These are phyloP conservation scores for Pterocarpus macrocarpus DNA, from an alignment of 306 rosid genomes.

Conservation along the genomic window DNA sequence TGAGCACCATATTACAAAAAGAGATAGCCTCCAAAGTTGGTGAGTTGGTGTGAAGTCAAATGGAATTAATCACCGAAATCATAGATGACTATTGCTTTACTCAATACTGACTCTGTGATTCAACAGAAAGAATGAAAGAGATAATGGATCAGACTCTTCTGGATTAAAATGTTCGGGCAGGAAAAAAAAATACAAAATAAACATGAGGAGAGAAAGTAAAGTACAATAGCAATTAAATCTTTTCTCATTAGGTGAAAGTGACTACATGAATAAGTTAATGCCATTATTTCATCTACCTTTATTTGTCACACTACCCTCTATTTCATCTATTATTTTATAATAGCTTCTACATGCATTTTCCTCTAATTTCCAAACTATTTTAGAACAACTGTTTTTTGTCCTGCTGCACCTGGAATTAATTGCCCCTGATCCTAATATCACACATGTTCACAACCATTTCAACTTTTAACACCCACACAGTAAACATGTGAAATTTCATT, in stretches of 20 bases:
- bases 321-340: no score
- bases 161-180: not conserved
- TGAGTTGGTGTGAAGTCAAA: conserved; percentile 36
- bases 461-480: conserved; percentile 31
- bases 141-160: not conserved
- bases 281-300: no score
- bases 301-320: no score
- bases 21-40: conserved; percentile 31
- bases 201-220: no score
- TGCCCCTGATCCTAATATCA: not conserved
- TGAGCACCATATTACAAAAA: not conserved
- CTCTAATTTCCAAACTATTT: no score
- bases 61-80: conserved; percentile 40
- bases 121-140: not conserved
- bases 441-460: conserved; percentile 7
- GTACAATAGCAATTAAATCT: no score
- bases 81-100: conserved; percentile 3
- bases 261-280: no score
- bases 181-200: not conserved
- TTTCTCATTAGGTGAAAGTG: no score
- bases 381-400: not conserved
- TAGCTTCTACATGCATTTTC: no score
- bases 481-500: conserved; percentile 47
- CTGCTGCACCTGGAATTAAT: not conserved
- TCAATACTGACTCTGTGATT: conserved; percentile 27